Conservation (phyloP, 495 filamentous ascomycete species). For the Penicillium steckii region DNA sequence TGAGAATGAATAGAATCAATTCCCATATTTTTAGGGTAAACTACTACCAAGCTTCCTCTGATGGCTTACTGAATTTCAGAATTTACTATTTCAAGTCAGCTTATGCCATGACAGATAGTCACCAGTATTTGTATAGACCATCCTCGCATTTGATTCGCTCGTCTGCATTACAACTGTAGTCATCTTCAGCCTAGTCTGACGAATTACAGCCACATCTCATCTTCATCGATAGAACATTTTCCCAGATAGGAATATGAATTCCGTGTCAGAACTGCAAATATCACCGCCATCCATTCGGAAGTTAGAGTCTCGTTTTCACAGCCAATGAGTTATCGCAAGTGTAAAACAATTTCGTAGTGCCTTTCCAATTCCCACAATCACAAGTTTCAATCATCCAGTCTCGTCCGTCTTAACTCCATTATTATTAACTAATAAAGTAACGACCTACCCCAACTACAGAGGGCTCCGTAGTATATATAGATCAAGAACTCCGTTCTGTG, state of each 20-base stretch:
- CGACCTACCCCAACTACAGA: too few relatives aligned
- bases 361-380: not conserved
- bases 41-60: too few relatives aligned
- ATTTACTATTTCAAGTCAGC: too few relatives aligned
- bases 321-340: not conserved
- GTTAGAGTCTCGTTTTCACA: not conserved
- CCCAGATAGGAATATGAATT: not conserved
- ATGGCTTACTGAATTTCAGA: too few relatives aligned
- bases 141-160: not conserved
- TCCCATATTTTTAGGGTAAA: too few relatives aligned
- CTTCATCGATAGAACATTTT: not conserved
- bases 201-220: not conserved
- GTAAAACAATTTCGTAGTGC: not conserved
- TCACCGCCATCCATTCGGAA: not conserved
- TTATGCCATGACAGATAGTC: too few relatives aligned
- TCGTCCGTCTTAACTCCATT: too few relatives aligned
- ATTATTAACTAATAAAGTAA: too few relatives aligned
- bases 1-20: too few relatives aligned
- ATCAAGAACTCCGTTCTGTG: too few relatives aligned
- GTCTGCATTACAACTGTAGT: not conserved
- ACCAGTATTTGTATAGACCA: too few relatives aligned
- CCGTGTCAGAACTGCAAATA: not conserved
- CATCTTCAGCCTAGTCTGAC: not conserved
- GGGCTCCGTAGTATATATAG: too few relatives aligned
- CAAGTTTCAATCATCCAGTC: not conserved